Base-by-base conservation (phyloP, 2,329 filamentous ascomycete species). In the Lasiodiplodia theobromae region DNA sequence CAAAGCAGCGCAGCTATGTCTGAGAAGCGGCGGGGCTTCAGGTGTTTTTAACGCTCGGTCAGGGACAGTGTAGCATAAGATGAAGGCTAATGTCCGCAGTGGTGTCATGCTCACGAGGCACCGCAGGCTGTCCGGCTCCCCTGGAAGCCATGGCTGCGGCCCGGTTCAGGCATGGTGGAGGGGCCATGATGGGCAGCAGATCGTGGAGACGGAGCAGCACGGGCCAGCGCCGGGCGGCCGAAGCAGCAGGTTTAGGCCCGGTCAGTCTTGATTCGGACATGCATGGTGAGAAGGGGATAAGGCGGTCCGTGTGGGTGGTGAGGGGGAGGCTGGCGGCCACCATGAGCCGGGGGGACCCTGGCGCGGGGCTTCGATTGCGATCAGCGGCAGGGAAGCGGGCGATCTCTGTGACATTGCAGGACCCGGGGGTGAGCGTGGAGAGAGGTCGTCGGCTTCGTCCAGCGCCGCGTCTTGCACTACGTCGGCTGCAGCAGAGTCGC, bases 91-190 rank as follows among this genome's bases (percentile, higher is more conserved):
- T 67, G 38, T n/a, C 65, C 21, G 54, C 65, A 54, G 66, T 49
- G 66, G 66, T 53, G 44, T 68, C 56, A 68, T 68, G 62, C 38
- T 68, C 49, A 53, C 66, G 57, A 63, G 66, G 56, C 47, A 63
- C 66, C 62, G 21, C 23, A 44, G 21, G 38, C 14, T 28, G 16
- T 21, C 40, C 34, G 37, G 25, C 25, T 49, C 38, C n/a, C 21
- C 57, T 28, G 38, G 38, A 28, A 44, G 44, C 31, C 58, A 63
- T 63, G 40, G 58, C 40, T 23, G 23, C 23, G 14, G 37, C 38
- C 23, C 57, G 57, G 57, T 21, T 47, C 57, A 60, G 57, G 57
- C 57, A 47, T 60, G 57, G 57, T 21, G 40, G 28, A n/a, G 28
- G 40, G 40, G 58, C 28, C 58, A 28, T 4, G 58, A n/a, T n/a